Conservation (phyloP, 768 basidiomycete genomes). For the Kwoniella bestiolae region DNA sequence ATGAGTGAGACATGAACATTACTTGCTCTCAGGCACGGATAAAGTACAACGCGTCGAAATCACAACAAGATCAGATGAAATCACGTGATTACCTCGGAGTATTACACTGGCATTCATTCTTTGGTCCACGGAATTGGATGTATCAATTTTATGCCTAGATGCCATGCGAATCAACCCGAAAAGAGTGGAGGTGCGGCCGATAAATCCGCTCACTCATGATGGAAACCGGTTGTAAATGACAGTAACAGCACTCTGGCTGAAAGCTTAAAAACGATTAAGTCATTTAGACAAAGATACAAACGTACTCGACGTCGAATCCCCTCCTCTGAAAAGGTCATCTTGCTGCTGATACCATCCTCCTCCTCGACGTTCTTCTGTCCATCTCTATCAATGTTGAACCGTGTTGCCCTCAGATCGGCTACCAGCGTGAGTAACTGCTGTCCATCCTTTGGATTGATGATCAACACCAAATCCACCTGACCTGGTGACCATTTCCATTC, state of each 20-base stretch:
- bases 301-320: conserved; percentile 1
- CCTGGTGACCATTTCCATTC: background rate
- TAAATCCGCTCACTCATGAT: background rate
- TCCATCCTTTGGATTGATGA: background rate
- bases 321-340: background rate
- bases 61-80: too few relatives aligned
- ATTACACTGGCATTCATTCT: background rate
- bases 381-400: conserved; percentile 32
- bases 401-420: conserved; percentile 41
- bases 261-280: background rate
- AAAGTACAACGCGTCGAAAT: conserved; percentile 6
- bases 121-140: background rate
- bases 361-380: too few relatives aligned
- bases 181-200: conserved; percentile 10
- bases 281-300: background rate
- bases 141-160: background rate
- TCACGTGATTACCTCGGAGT: background rate
- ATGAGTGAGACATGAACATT: conserved; percentile 5
- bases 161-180: background rate
- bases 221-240: background rate
- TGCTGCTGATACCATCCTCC: background rate
- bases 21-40: conserved; percentile 8
- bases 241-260: background rate
- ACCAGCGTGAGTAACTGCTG: conserved; percentile 36
- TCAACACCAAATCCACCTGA: background rate